phyloP scores from a whole-genome alignment of 1,284 basidiomycete genomes.

The Inonotus hispidus region DNA sequence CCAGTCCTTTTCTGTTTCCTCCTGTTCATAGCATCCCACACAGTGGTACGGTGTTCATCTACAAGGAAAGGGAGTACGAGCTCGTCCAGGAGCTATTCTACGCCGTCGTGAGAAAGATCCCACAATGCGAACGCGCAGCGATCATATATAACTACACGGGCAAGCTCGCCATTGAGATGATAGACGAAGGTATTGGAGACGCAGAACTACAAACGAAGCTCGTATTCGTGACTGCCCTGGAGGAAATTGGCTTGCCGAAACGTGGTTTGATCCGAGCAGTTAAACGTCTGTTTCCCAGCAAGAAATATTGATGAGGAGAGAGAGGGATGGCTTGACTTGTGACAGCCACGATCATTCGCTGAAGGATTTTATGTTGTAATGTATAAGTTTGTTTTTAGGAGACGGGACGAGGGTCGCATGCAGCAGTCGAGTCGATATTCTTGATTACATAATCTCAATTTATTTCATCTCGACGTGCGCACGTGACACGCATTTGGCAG shows the following conservation, averaged over 20 bases:
- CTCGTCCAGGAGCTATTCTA: constrained; percentile 15
- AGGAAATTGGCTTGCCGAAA: constrained; percentile 4
- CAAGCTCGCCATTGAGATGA: constrained; percentile 12
- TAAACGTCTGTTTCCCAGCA: background rate
- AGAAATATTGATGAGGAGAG: background rate
- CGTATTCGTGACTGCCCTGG: constrained; percentile 9
- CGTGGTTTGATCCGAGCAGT: background rate
- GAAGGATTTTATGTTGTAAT: background rate
- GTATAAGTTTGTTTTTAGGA: background rate
- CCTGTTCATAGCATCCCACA: background rate
- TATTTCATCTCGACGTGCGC: too few species aligned
- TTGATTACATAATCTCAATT: too few species aligned
- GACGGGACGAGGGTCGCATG: too few species aligned
- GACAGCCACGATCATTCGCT: background rate
- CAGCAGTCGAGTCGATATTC: too few species aligned
- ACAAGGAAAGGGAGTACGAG: constrained; percentile 7
- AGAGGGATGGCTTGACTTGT: background rate
- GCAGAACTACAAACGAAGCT: constrained; percentile 1
- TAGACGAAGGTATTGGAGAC: background rate
- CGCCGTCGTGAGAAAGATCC: constrained; percentile 14
- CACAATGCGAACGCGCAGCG: constrained; percentile 9
- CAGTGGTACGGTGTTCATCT: constrained; percentile 8
- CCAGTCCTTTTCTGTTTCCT: background rate
- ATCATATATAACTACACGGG: constrained; percentile 11
- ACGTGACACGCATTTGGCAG: too few species aligned